Evolutionary conservation across 2,329 filamentous ascomycete species (phyloP), one percentile per base, ranked within the genome.

Genomic region (Alternaria brassicicola): DNA sequence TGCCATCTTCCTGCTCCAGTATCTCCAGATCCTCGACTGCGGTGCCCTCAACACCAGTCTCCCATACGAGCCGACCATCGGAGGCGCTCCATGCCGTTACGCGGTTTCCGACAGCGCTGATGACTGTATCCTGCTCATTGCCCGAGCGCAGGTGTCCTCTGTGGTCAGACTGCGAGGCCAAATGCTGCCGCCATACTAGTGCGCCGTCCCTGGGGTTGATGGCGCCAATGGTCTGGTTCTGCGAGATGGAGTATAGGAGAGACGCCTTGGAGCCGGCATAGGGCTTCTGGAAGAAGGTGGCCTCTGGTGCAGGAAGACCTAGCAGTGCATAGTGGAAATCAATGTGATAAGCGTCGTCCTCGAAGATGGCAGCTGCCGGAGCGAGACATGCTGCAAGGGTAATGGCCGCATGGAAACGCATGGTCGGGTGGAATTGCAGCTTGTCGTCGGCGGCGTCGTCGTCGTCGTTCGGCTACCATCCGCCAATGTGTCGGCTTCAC

Each of bases 241-340:
- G 91, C 64, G 92, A 96, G 42, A 98, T 81, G 0, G 95, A 96
- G 77, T 97, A 99, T 51, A 99, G 84, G 35, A 99, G 84, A 52
- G 91, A 94, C 33, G 93, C 93, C 77, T 91, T 92, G 62, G 94
- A 93, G 67, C 89, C 86, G 62, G 86, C 84, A 71, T 90, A 85
- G 36, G 95, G 94, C 68, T 89, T 89, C 80, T 97, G 92, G 86
- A 98, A 98, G 85, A 98, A 96, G 68, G 94, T 97, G 61, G 92
- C 91, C 63, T 91, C 87, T 75, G 86, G 83, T 76, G 90, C 89
- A 53, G 95, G 93, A 35, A 91, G 80, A 72, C 95, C 95, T 71
- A 99, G 82, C 47, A 98, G 88, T 65, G 91, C 87, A 81, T 96
- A 88, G 80, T 98, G 94, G 81, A 93, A 98, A 80, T 99, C 95